Percentiles rank a stretch among this genome's conserved stretches.
These are phyloP conservation scores for Fraxinus pennsylvanica DNA, from an alignment of 257 asterid genomes.

Conservation along the genomic window DNA sequence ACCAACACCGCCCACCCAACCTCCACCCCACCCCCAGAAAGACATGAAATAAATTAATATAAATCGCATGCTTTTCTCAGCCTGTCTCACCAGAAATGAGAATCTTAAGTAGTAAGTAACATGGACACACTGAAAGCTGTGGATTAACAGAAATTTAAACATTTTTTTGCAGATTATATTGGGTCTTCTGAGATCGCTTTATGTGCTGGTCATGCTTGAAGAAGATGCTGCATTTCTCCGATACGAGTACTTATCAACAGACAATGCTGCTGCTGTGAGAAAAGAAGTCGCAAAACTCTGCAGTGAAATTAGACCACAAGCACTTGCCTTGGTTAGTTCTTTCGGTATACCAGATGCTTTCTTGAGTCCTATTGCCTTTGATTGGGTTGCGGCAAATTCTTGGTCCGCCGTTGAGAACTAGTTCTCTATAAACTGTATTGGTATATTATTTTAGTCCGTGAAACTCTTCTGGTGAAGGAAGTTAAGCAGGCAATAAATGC, in stretches of 20 bases:
- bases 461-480: neutral
- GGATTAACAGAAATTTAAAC: neutral
- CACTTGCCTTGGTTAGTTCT: conserved; percentile 70
- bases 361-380: conserved; percentile 82
- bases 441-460: neutral
- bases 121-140: neutral
- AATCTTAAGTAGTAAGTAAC: neutral
- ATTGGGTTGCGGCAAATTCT: conserved; percentile 88
- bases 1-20: neutral
- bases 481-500: neutral
- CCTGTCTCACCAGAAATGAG: neutral
- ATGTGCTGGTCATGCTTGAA: conserved; percentile 63
- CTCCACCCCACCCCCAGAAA: too few relatives aligned
- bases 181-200: conserved; percentile 71
- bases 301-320: conserved; percentile 78
- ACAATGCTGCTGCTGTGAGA: conserved; percentile 70
- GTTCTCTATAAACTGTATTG: neutral
- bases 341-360: conserved; percentile 95
- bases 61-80: neutral
- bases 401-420: conserved; percentile 49
- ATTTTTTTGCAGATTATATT: conserved; percentile 54
- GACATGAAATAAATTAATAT: too few relatives aligned
- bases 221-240: conserved; percentile 90
- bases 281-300: conserved; percentile 73
- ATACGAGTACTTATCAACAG: conserved; percentile 64